phyloP scores from a whole-genome alignment of 2,329 filamentous ascomycete species.

The Pseudocercospora fijiensis region DNA sequence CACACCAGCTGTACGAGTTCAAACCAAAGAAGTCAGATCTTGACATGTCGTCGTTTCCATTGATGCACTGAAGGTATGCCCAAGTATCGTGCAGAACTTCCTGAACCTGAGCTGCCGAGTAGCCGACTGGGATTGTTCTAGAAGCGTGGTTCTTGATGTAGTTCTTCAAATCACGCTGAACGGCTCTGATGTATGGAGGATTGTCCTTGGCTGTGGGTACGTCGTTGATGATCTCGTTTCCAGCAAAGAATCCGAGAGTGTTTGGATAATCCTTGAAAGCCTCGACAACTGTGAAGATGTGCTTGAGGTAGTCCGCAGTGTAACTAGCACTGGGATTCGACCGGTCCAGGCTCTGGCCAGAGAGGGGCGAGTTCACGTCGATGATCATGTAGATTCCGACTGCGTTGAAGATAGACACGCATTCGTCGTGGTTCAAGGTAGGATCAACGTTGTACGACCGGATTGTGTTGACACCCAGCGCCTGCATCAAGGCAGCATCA shows the following conservation, averaged over 20 bases:
- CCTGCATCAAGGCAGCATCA: conserved; percentile 64
- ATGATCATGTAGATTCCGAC: conserved; percentile 66
- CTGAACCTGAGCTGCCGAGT: conserved; percentile 73
- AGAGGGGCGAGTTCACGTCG: conserved; percentile 63
- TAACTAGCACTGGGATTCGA: conserved; percentile 56
- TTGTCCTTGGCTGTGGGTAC: conserved; percentile 51
- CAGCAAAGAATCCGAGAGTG: conserved; percentile 64
- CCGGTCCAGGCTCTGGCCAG: conserved; percentile 58
- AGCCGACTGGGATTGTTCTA: conserved; percentile 64
- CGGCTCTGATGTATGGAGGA: conserved; percentile 60
- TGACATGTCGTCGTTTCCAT: conserved; percentile 58
- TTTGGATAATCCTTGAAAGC: conserved; percentile 67
- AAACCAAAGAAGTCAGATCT: conserved; percentile 73
- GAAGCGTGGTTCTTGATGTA: conserved; percentile 61
- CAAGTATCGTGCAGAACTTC: conserved; percentile 70
- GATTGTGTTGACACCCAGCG: conserved; percentile 64
- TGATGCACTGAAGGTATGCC: conserved; percentile 71
- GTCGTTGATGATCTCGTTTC: conserved; percentile 68
- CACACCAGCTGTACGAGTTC: conserved; percentile 75
- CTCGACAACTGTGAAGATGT: conserved; percentile 63
- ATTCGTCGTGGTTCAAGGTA: conserved; percentile 59
- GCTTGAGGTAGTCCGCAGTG: conserved; percentile 55
- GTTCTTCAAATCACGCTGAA: conserved; percentile 66
- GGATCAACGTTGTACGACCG: conserved; percentile 65
- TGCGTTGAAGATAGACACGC: conserved; percentile 63